Conservation (phyloP, 176 grass and related monocot genomes). For the Triticum timopheevii region DNA sequence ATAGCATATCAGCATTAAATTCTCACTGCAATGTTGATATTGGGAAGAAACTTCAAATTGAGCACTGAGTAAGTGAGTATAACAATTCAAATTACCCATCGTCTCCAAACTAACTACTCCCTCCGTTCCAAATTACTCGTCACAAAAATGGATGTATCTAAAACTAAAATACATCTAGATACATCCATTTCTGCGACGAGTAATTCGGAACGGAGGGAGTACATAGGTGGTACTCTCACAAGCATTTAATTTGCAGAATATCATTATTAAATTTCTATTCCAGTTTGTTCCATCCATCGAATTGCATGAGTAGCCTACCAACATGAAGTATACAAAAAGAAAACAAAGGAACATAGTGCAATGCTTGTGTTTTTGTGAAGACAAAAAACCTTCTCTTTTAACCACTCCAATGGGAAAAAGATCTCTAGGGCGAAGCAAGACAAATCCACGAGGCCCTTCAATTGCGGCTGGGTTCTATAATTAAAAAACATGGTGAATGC, state of each 20-base stretch:
- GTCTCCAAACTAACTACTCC: neutral
- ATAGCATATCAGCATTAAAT: neutral
- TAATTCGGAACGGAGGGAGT: too few relatives aligned
- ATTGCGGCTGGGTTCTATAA: conserved; percentile 67
- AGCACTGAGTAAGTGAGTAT: neutral
- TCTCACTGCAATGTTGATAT: neutral
- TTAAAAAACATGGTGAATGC: neutral
- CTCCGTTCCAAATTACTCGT: too few relatives aligned
- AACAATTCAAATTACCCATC: neutral
- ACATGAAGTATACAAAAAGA: neutral
- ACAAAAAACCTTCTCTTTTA: conserved; percentile 64
- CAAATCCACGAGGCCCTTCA: conserved; percentile 59
- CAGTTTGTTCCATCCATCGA: neutral
- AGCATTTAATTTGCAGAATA: neutral
- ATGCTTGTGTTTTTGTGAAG: neutral
- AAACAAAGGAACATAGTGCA: neutral
- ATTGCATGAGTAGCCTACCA: neutral
- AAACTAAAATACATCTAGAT: too few relatives aligned
- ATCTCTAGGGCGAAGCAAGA: conserved; percentile 45
- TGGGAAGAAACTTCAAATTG: neutral
- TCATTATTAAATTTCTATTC: neutral
- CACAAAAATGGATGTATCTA: too few relatives aligned
- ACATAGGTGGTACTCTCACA: neutral
- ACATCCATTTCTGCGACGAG: too few relatives aligned
- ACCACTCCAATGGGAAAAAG: conserved; percentile 74